These are phyloP conservation scores for Jackrogersella multiformis DNA, from an alignment of 495 filamentous ascomycete genomes.

Conservation along the genomic window DNA sequence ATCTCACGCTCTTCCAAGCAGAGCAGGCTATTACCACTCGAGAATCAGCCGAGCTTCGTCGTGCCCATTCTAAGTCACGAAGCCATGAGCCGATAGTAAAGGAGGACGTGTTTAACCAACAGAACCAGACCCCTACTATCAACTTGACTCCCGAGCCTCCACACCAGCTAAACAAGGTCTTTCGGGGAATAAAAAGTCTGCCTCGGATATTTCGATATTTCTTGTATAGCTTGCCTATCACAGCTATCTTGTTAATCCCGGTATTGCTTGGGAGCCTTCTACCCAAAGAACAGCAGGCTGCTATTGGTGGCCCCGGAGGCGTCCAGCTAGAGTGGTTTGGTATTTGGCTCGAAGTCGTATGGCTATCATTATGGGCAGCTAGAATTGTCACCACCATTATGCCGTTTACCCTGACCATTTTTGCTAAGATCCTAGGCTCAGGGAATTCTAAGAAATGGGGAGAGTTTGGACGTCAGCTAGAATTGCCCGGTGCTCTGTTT, in stretches of 20 bases:
- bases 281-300: conserved; percentile 47
- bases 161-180: conserved; percentile 65
- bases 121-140: conserved; percentile 63
- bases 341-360: conserved; percentile 93
- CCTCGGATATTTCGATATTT: conserved; percentile 85
- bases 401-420: conserved; percentile 69
- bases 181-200: conserved; percentile 69
- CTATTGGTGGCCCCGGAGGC: conserved; percentile 74
- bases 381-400: conserved; percentile 79
- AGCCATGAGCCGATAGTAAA: conserved; percentile 56
- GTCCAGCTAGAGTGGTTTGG: conserved; percentile 88
- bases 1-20: conserved; percentile 81
- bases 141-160: conserved; percentile 44
- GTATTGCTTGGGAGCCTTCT: conserved; percentile 80
- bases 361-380: conserved; percentile 89
- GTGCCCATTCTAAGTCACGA: conserved; percentile 49
- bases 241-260: conserved; percentile 79
- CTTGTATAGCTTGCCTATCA: conserved; percentile 83
- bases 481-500: conserved; percentile 86
- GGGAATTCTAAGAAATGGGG: conserved; percentile 90
- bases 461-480: conserved; percentile 86
- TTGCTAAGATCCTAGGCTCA: conserved; percentile 83
- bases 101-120: conserved; percentile 85
- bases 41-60: conserved; percentile 50
- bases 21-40: conserved; percentile 76